A percentile compares a stretch with the other conserved stretches of the same genome.
Conservation (phyloP, 176 grass and related monocot species). For the Eremochloa ophiuroides region DNA sequence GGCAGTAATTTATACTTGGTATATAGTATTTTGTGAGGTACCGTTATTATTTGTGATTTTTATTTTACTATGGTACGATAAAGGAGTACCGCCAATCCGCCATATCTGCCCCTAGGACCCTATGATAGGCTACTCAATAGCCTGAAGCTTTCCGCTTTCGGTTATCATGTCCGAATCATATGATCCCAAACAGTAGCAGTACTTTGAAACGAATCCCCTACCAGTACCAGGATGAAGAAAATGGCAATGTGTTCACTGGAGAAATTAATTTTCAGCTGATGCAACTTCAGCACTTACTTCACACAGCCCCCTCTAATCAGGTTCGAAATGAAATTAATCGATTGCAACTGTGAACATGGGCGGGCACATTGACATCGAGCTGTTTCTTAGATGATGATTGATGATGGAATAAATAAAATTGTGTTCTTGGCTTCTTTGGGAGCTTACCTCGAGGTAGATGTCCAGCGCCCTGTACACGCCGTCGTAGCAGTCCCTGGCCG, state of each 20-base stretch:
- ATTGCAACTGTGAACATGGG: too few species aligned
- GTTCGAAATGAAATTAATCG: background rate
- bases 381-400: background rate
- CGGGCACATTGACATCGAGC: too few species aligned
- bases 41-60: background rate
- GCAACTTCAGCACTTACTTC: background rate
- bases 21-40: background rate
- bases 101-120: background rate
- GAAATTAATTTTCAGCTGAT: background rate
- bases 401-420: background rate
- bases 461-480: slow-evolving; percentile 89
- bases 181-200: background rate
- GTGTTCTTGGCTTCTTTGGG: background rate
- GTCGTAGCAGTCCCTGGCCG: slow-evolving; percentile 84
- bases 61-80: background rate
- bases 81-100: background rate
- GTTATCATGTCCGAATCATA: slow-evolving; percentile 16
- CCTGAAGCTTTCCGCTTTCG: slow-evolving; percentile 11
- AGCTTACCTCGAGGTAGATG: slow-evolving; percentile 74
- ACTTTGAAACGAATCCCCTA: background rate
- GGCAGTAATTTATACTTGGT: background rate
- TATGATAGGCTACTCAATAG: slow-evolving; percentile 13
- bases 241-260: background rate
- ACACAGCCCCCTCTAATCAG: background rate
- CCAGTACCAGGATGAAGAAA: background rate